These are phyloP conservation scores for Xylariaceae sp. DNA, from an alignment of 2,329 filamentous ascomycete genomes.

Conservation along the genomic window DNA sequence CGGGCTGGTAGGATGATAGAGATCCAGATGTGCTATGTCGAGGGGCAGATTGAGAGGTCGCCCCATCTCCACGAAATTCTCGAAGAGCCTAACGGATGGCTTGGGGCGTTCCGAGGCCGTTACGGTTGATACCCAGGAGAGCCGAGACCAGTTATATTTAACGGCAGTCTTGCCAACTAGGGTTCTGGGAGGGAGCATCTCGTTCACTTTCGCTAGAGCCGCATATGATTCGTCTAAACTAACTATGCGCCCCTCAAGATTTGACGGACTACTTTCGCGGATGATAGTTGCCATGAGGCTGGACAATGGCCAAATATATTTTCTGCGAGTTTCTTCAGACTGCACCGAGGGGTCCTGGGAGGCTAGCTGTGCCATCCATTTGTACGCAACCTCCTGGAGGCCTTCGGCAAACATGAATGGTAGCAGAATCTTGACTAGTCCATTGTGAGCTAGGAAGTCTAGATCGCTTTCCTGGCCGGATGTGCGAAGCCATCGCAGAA, in stretches of 20 bases:
- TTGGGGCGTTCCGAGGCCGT: constrained; percentile 41
- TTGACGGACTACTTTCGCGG: constrained; percentile 27
- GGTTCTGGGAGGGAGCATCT: constrained; percentile 36
- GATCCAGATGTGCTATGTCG: constrained; percentile 49
- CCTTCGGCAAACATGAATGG: constrained; percentile 50
- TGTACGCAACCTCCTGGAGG: constrained; percentile 47
- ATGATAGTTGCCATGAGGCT: constrained; percentile 39
- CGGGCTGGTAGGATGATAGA: constrained; percentile 51
- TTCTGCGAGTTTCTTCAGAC: constrained; percentile 18
- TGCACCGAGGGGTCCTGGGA: constrained; percentile 18
- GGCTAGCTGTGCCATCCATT: constrained; percentile 44
- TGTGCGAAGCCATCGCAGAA: constrained; percentile 50
- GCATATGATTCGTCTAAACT: constrained; percentile 47
- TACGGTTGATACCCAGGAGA: constrained; percentile 51
- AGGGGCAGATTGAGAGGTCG: constrained; percentile 38
- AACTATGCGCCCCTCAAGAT: constrained; percentile 21
- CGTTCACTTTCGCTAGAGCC: constrained; percentile 43
- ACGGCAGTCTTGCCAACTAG: constrained; percentile 36
- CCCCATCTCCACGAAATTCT: constrained; percentile 47
- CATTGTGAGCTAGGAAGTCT: constrained; percentile 39
- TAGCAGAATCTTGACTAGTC: constrained; percentile 39
- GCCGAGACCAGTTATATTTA: constrained; percentile 40
- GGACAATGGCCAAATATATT: constrained; percentile 31
- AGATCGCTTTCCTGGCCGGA: constrained; percentile 44
- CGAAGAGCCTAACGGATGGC: constrained; percentile 46